Evolutionary conservation across 2,329 filamentous ascomycete species (phyloP).

Genomic region (Geosmithia putterillii): DNA sequence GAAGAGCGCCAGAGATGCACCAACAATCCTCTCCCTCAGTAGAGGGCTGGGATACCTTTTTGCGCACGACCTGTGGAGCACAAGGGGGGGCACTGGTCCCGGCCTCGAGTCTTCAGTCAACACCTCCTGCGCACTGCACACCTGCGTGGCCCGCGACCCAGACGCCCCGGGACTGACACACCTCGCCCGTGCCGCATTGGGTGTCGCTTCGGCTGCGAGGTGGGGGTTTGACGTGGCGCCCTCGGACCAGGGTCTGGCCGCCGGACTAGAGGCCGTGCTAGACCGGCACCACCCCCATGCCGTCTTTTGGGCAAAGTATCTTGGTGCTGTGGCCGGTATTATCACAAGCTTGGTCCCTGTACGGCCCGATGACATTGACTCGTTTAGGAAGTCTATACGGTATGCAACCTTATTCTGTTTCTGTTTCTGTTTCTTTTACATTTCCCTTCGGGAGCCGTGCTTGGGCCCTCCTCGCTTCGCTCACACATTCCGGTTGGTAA

Average conservation of each 20-base stretch:
- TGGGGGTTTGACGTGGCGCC: slow-evolving; percentile 54
- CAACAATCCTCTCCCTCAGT: slow-evolving; percentile 24
- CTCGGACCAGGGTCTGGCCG: slow-evolving; percentile 29
- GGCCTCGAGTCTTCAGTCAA: slow-evolving; percentile 39
- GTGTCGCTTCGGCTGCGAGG: slow-evolving; percentile 57
- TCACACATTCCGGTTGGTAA: background rate
- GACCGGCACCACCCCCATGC: slow-evolving; percentile 21
- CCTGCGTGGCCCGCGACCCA: slow-evolving; percentile 56
- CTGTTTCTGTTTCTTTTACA: background rate
- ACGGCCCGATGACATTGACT: slow-evolving; percentile 20
- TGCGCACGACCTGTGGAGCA: slow-evolving; percentile 36
- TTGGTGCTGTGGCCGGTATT: slow-evolving; percentile 33
- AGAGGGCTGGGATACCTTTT: slow-evolving; percentile 32
- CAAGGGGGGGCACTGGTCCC: slow-evolving; percentile 16
- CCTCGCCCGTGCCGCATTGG: slow-evolving; percentile 56
- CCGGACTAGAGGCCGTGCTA: slow-evolving; percentile 28
- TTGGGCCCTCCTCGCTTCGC: background rate
- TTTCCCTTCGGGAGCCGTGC: too few relatives aligned
- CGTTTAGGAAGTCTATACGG: slow-evolving; percentile 24
- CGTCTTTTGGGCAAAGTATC: slow-evolving; percentile 40
- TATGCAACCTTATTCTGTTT: slow-evolving; percentile 10
- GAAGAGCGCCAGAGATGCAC: too few relatives aligned
- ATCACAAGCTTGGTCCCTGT: slow-evolving; percentile 29
- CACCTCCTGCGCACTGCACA: slow-evolving; percentile 59
- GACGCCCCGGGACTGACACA: slow-evolving; percentile 65